Conservation (phyloP, 1,284 basidiomycete genomes). For the Ganoderma sp. region DNA sequence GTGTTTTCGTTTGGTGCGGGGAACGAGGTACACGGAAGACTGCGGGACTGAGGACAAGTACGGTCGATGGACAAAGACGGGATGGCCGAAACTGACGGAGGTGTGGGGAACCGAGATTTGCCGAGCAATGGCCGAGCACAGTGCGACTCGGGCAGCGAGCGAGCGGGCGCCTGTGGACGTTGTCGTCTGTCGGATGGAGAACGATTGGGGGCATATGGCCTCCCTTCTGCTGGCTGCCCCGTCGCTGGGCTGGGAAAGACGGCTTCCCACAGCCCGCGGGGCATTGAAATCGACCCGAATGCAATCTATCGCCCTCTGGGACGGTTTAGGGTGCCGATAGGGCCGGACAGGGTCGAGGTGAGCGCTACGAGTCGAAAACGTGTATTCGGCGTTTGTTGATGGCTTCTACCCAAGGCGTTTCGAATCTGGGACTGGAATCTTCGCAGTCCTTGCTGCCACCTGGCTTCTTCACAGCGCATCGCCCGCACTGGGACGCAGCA, state of each 20-base stretch:
- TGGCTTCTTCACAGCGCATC: conserved; percentile 28
- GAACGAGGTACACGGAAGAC: neutral
- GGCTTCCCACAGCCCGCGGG: neutral
- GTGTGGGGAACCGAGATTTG: conserved; percentile 11
- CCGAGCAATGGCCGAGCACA: conserved; percentile 12
- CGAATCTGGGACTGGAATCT: conserved; percentile 15
- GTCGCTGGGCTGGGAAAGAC: neutral
- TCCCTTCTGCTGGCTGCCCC: neutral
- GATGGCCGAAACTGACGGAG: neutral
- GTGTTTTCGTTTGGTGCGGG: neutral
- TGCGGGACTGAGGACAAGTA: neutral
- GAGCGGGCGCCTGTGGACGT: neutral
- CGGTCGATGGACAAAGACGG: neutral
- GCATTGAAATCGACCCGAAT: neutral
- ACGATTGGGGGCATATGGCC: conserved; percentile 5
- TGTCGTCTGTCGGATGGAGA: neutral
- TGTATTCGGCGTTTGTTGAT: conserved; percentile 22
- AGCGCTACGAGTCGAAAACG: conserved; percentile 13
- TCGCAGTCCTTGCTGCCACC: conserved; percentile 7
- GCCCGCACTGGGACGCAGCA: conserved; percentile 8
- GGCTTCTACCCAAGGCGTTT: conserved; percentile 16
- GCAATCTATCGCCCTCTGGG: conserved; percentile 11
- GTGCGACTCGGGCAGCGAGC: conserved; percentile 17
- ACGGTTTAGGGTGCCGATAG: conserved; percentile 6
- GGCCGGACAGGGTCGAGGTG: conserved; percentile 9